Evolutionary conservation across 2,329 filamentous ascomycete genomes (phyloP).

Genomic region (Exophiala spinifera): DNA sequence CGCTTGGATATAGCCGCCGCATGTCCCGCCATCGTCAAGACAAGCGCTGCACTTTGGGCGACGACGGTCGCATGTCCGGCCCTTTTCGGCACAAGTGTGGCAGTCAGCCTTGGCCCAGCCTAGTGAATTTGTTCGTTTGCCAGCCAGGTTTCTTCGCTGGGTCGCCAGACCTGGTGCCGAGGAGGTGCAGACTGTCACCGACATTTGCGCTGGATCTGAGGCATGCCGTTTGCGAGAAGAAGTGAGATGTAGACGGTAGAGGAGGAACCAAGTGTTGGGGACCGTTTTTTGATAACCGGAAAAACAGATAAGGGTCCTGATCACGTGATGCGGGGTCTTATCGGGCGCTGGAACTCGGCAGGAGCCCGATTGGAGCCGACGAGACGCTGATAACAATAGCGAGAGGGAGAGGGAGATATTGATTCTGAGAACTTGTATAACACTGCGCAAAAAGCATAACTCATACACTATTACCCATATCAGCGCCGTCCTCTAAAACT

Average conservation of each 20-base stretch:
- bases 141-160: conserved; percentile 10
- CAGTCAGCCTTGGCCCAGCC: conserved; percentile 28
- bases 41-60: conserved; percentile 27
- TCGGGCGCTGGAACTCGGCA: too few species aligned
- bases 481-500: too few species aligned
- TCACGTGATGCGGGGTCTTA: too few species aligned
- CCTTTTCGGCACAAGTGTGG: conserved; percentile 23
- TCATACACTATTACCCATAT: too few species aligned
- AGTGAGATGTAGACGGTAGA: background rate
- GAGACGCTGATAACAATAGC: too few species aligned
- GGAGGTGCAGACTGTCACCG: background rate
- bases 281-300: too few species aligned
- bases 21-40: conserved; percentile 22
- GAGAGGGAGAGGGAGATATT: too few species aligned
- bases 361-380: too few species aligned
- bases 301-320: too few species aligned
- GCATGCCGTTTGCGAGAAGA: background rate
- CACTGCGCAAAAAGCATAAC: too few species aligned
- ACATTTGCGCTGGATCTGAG: background rate
- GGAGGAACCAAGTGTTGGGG: background rate
- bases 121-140: conserved; percentile 27
- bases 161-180: background rate
- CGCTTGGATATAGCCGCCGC: conserved; percentile 25
- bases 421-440: too few species aligned
- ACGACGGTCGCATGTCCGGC: conserved; percentile 23